Base-by-base conservation (phyloP, 495 filamentous ascomycete genomes). In the Aspergillus diversus region DNA sequence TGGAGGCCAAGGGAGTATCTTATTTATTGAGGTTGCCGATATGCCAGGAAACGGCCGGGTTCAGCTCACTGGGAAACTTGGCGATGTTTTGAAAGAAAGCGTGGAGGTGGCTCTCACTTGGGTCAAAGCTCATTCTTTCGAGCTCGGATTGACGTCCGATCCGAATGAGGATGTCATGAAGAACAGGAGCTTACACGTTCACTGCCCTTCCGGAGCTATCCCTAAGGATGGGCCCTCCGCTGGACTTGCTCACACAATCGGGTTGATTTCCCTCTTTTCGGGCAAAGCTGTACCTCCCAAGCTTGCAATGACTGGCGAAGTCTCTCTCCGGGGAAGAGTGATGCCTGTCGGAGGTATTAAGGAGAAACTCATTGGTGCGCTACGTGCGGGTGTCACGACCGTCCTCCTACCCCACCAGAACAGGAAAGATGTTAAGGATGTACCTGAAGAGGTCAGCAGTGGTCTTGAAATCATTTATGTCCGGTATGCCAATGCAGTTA, bases 11-110 rank as follows among this genome's bases (percentile, higher is more conserved):
- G 95, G 95, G 49, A 93, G 91, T 70, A 99, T 99, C 70, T 80
- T 99, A 54, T 99, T 99, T 81, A 98, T 99, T 70, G 95, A 99
- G 77, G 90, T 97, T 33, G 92, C 93, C 34, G 92, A 97, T 71
- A 97, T 98, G 94, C 95, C 95, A 12, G 95, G 95, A 34, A 90
- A 83, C 57, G 95, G 95, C 35, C 89, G 90, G 51, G 90, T 99
- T 51, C 94, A 97, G 77, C 86, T 98, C n/a, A 99, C 95, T 15
- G 95, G 95, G 52, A 99, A 97, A 71, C 86, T 99, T n/a, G 96
- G 95, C 60, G 93, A 97, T 72, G 95, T 98, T 17, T 86, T 99
- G 47, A 97, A 97, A 78, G 95, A 99, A 76, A 92, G 89, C 64
- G 96, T 97, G 46, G 94, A 98, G 73, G 95, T 99, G 21, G 95